A percentile compares a stretch with the other conserved stretches of the same genome.
Conservation (phyloP, 2,329 filamentous ascomycete species). For the Monosporascus sp. region DNA sequence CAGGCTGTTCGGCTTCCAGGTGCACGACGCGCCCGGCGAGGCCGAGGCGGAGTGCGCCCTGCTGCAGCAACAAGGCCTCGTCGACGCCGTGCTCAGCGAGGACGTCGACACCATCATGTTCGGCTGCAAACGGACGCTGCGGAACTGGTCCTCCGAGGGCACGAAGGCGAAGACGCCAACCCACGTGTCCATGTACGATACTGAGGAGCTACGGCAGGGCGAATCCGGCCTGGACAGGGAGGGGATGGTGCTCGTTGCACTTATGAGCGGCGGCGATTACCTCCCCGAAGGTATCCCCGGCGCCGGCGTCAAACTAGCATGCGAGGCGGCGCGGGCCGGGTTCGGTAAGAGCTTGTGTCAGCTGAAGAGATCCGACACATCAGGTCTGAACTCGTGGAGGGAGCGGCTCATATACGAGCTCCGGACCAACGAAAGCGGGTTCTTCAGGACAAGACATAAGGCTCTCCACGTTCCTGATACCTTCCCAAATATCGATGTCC, state of each 20-base stretch:
- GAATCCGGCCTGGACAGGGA: slow-evolving; percentile 66
- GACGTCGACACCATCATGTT: slow-evolving; percentile 99
- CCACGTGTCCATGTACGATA: slow-evolving; percentile 78
- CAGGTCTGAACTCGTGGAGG: slow-evolving; percentile 64
- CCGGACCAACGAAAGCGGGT: slow-evolving; percentile 73
- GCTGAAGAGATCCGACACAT: slow-evolving; percentile 53
- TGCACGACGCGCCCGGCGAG: slow-evolving; percentile 86
- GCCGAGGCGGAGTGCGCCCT: slow-evolving; percentile 94
- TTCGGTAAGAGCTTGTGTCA: slow-evolving; percentile 73
- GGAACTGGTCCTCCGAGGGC: slow-evolving; percentile 76
- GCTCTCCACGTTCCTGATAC: slow-evolving; percentile 68
- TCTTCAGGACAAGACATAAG: slow-evolving; percentile 72
- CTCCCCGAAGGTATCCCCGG: slow-evolving; percentile 80
- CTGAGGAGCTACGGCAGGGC: slow-evolving; percentile 43
- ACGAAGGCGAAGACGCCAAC: slow-evolving; percentile 65
- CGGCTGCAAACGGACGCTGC: slow-evolving; percentile 71
- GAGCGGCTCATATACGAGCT: slow-evolving; percentile 69
- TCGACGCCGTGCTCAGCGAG: slow-evolving; percentile 91
- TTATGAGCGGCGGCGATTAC: slow-evolving; percentile 96
- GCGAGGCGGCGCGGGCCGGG: slow-evolving; percentile 81
- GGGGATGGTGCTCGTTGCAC: slow-evolving; percentile 87
- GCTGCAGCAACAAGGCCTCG: slow-evolving; percentile 72
- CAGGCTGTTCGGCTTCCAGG: slow-evolving; percentile 75
- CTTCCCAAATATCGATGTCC: slow-evolving; percentile 74
- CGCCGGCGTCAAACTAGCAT: slow-evolving; percentile 82